phyloP scores from a whole-genome alignment of 2,329 filamentous ascomycete genomes.

The Macroventuria anomochaeta region DNA sequence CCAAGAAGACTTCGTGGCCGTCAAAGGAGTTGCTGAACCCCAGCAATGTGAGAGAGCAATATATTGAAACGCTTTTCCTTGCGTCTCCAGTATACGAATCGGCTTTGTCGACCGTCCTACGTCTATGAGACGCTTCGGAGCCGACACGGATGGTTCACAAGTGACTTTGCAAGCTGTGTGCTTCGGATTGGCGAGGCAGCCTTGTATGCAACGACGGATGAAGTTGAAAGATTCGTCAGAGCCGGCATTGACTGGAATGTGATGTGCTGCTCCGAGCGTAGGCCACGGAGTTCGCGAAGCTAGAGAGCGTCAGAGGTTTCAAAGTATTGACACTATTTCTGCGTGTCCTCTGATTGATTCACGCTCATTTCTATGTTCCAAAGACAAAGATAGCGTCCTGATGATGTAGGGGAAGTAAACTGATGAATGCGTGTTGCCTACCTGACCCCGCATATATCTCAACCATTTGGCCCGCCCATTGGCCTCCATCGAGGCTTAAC shows the following conservation, averaged over 20 bases:
- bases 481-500: constrained; percentile 31
- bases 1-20: constrained; percentile 39
- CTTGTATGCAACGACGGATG: constrained; percentile 40
- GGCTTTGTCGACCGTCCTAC: constrained; percentile 39
- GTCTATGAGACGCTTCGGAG: constrained; percentile 41
- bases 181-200: constrained; percentile 41
- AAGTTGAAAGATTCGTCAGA: constrained; percentile 45
- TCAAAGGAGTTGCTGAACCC: constrained; percentile 34
- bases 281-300: constrained; percentile 41
- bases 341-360: too few species aligned
- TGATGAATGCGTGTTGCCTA: constrained; percentile 19
- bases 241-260: constrained; percentile 39
- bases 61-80: constrained; percentile 39
- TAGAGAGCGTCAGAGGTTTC: constrained; percentile 21
- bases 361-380: too few species aligned
- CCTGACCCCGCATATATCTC: constrained; percentile 41
- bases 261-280: constrained; percentile 38
- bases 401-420: not conserved
- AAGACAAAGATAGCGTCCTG: not conserved
- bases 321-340: not conserved
- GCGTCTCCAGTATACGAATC: constrained; percentile 42
- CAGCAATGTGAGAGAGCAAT: constrained; percentile 43
- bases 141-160: constrained; percentile 24
- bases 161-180: constrained; percentile 35
- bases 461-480: constrained; percentile 30